Percentiles rank a stretch among this genome's conserved stretches.
Conservation (phyloP, 2,329 filamentous ascomycete species). For the Malbranchea zuffiana region DNA sequence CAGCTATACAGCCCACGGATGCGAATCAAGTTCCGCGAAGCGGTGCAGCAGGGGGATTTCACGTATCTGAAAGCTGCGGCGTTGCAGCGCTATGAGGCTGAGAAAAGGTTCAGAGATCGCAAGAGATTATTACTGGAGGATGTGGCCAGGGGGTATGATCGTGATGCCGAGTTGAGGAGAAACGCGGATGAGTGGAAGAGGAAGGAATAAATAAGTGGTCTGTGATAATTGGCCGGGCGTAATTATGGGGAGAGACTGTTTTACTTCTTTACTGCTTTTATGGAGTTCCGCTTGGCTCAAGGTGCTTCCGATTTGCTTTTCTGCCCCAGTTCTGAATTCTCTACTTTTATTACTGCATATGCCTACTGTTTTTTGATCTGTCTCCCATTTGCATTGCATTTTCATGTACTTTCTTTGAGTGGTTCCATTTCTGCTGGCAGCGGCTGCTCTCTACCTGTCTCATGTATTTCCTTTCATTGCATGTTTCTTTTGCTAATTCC, state of each 20-base stretch:
- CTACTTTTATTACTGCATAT: too few species aligned
- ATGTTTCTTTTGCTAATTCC: too few species aligned
- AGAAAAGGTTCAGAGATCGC: constrained; percentile 48
- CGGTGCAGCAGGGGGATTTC: constrained; percentile 56
- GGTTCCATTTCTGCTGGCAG: too few species aligned
- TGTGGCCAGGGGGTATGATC: constrained; percentile 48
- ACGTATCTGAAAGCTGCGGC: constrained; percentile 53
- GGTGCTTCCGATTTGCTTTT: too few species aligned
- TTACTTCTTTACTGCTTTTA: neutral
- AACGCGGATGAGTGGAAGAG: constrained; percentile 43
- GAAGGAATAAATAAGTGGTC: constrained; percentile 39
- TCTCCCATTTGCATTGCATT: too few species aligned
- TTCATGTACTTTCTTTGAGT: too few species aligned
- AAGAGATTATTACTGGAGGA: constrained; percentile 45
- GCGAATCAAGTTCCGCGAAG: constrained; percentile 59
- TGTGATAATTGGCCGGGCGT: constrained; percentile 1
- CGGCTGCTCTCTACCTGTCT: too few species aligned
- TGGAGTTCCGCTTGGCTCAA: neutral
- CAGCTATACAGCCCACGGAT: constrained; percentile 74
- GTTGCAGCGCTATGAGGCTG: constrained; percentile 46
- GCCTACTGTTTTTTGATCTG: too few species aligned
- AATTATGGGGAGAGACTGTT: neutral
- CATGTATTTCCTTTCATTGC: too few species aligned
- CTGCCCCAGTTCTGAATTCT: too few species aligned
- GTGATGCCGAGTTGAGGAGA: constrained; percentile 37